Evolutionary conservation across 2,329 filamentous ascomycete genomes (phyloP), one percentile per base, ranked within the genome.

Genomic region (Phaeosphaeriaceae sp.): DNA sequence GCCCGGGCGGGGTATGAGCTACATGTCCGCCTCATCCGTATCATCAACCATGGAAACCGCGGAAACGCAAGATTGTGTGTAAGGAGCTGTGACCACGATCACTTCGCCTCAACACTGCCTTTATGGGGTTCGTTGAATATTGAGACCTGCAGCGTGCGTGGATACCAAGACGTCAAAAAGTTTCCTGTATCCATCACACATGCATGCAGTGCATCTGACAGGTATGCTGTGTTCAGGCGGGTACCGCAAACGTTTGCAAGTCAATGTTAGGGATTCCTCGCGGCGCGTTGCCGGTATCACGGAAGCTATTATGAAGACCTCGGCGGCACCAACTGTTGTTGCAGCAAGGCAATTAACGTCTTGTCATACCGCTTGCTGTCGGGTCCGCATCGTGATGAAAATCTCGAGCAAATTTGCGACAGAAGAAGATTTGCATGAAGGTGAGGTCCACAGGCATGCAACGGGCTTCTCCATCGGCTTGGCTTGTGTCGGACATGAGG

Each of bases 101-200:
- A 54, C 51, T 20, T 27, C 49, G 40, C 48, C 53, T 55, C 52
- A 44, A 27, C 21, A 25, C 20, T 48, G 24, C 20, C 51, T 27
- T 25, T 31, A 27, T 42, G 58, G 51, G 62, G 65, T 54, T 60
- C 54, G 65, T 60, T 63, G 57, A 65, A 47, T 63, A 71, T 66
- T 66, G 69, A 70, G 63, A 70, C 62, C 64, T 67, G 66, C 66
- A 68, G 66, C 44, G 51, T 63, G 63, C 55, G 58, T 49, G 40
- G 61, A 62, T 60, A 60, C 62, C 57, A 63, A 63, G 63, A 63
- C 48, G 62, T 61, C 57, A 58, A 58, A 66, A 67, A 71, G 71
- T 74, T 74, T 74, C 71, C 73, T 72, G 51, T 51, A 60, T 52
- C 54, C 41, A 65, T 65, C 42, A 65, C 65, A 63, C 65, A 63